A percentile compares a stretch with the other conserved stretches of the same genome.
These are phyloP conservation scores for Diaporthe aspalathi DNA, from an alignment of 2,329 filamentous ascomycete genomes.

Conservation along the genomic window DNA sequence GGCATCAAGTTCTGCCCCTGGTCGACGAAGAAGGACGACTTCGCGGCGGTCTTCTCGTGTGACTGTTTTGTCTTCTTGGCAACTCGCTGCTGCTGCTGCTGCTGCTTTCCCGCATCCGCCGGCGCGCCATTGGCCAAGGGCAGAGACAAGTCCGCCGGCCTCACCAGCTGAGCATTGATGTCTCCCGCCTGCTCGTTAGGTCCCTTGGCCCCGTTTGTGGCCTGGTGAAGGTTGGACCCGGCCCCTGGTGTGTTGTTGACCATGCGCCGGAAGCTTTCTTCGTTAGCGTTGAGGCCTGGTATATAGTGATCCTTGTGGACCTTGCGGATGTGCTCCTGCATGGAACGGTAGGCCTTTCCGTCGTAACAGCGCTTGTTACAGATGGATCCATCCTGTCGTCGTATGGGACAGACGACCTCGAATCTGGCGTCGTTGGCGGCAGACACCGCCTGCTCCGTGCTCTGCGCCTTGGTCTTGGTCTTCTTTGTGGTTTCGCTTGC, in stretches of 20 bases:
- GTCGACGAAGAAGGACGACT: constrained; percentile 24
- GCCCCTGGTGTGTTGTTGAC: constrained; percentile 82
- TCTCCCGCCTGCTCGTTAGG: constrained; percentile 53
- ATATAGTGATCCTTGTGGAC: constrained; percentile 98
- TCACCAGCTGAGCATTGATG: not conserved
- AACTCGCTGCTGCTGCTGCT: not conserved
- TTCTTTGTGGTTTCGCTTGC: constrained; percentile 27
- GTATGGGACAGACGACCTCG: constrained; percentile 36
- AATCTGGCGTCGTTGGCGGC: constrained; percentile 16
- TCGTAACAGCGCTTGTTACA: constrained; percentile 36
- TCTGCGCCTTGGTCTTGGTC: constrained; percentile 18
- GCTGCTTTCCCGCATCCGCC: constrained; percentile 3
- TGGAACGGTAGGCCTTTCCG: constrained; percentile 78
- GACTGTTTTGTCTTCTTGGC: constrained; percentile 22
- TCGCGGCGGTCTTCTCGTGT: constrained; percentile 9
- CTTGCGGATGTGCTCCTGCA: constrained; percentile 99
- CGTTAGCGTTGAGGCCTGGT: constrained; percentile 95
- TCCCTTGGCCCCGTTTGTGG: constrained; percentile 65
- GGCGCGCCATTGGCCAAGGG: not conserved
- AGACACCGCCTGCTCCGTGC: constrained; percentile 7
- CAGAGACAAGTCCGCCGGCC: constrained; percentile 27
- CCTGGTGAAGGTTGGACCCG: constrained; percentile 7
- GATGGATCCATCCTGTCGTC: constrained; percentile 19
- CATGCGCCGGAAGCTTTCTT: constrained; percentile 98
- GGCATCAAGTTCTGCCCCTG: not conserved